These are phyloP conservation scores for Yamadazyma mexicana DNA, from an alignment of 1,139 yeast species.

Conservation along the genomic window DNA sequence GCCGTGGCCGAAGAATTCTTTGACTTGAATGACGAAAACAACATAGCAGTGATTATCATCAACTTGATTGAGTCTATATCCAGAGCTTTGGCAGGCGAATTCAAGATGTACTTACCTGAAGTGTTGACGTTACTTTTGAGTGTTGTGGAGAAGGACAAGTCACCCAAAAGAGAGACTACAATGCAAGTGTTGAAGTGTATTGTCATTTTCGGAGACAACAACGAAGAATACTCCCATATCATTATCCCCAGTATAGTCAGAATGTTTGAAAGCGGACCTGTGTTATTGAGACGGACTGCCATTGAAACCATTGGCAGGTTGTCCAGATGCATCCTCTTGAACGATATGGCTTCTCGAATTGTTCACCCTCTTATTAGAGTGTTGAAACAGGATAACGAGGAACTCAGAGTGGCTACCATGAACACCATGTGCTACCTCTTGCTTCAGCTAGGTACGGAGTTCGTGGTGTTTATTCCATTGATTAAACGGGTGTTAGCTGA, in stretches of 20 bases:
- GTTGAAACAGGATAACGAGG: slow-evolving; percentile 59
- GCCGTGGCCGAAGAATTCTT: slow-evolving; percentile 76
- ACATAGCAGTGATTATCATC: slow-evolving; percentile 77
- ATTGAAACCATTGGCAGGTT: slow-evolving; percentile 84
- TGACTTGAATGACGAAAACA: slow-evolving; percentile 46
- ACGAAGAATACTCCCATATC: slow-evolving; percentile 86
- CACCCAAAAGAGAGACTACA: slow-evolving; percentile 64
- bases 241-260: slow-evolving; percentile 82
- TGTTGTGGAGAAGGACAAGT: slow-evolving; percentile 75
- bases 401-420: slow-evolving; percentile 62
- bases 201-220: slow-evolving; percentile 84
- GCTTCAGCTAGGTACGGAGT: slow-evolving; percentile 81
- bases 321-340: slow-evolving; percentile 69
- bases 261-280: slow-evolving; percentile 69
- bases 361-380: slow-evolving; percentile 84
- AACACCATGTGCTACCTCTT: slow-evolving; percentile 79
- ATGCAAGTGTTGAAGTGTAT: slow-evolving; percentile 79
- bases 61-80: slow-evolving; percentile 83
- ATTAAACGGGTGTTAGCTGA: slow-evolving; percentile 69
- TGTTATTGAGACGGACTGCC: slow-evolving; percentile 68
- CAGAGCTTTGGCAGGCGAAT: slow-evolving; percentile 86
- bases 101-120: slow-evolving; percentile 78
- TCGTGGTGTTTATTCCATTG: slow-evolving; percentile 83
- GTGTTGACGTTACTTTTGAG: slow-evolving; percentile 74
- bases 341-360: slow-evolving; percentile 88